These are phyloP conservation scores for Boletus bicolor DNA, from an alignment of 768 basidiomycete genomes.

Conservation along the genomic window DNA sequence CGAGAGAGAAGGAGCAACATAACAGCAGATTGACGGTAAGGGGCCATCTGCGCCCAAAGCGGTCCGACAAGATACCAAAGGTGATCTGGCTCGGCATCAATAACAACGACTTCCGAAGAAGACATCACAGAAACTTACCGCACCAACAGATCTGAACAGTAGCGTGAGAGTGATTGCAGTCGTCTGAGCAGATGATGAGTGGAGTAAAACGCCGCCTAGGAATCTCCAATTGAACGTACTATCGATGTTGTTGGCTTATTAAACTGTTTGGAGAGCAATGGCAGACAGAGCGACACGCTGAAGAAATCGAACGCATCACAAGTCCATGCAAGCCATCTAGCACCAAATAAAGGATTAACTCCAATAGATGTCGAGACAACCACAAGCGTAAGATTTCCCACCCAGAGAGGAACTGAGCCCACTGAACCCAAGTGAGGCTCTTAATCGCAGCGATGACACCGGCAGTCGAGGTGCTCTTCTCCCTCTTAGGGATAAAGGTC, in stretches of 20 bases:
- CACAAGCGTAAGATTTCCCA: constrained; percentile 17
- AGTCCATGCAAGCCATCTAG: constrained; percentile 84
- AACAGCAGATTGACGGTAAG: constrained; percentile 72
- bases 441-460: constrained; percentile 43
- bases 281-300: constrained; percentile 61
- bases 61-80: constrained; percentile 82
- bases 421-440: constrained; percentile 51
- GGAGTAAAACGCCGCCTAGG: background rate
- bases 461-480: constrained; percentile 35
- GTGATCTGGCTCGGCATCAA: constrained; percentile 39
- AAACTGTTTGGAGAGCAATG: constrained; percentile 49
- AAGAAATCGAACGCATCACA: constrained; percentile 89
- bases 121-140: constrained; percentile 37
- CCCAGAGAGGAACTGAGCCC: constrained; percentile 59
- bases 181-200: constrained; percentile 39
- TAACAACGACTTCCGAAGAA: background rate
- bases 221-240: constrained; percentile 29
- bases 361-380: background rate
- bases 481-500: constrained; percentile 48
- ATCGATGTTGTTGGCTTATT: constrained; percentile 40
- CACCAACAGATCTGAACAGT: constrained; percentile 79
- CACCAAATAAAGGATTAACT: background rate
- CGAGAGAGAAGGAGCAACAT: constrained; percentile 71
- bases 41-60: constrained; percentile 93
- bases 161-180: constrained; percentile 89